Evolutionary conservation across 352 stramenopile genomes (phyloP), one percentile per base, ranked within the genome.

Genomic region (Pythium coloratum): DNA sequence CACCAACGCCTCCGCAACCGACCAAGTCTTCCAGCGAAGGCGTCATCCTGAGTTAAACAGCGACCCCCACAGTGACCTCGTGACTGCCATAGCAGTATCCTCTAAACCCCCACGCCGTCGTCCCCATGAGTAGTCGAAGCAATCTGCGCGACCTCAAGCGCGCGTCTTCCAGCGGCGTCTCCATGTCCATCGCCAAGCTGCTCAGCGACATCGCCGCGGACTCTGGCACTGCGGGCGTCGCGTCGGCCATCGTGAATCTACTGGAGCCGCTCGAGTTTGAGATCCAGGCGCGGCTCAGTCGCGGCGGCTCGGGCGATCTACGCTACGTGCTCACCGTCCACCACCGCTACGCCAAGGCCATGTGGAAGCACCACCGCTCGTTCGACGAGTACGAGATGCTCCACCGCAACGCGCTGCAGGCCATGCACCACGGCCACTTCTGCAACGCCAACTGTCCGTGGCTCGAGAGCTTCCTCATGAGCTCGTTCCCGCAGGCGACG

Each of bases 391-490:
- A 87, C 64, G 57, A 71, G 16, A 47, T 44, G 13, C 75, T 88
- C 30, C 76, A 86, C 40, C 69, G 70, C 13, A 58, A 58, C 1
- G 30, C 80, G 24, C 58, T 84, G 6, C 47, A 59, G 6, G 76
- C 66, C 33, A 74, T 91, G 55, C 71, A 86, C 26, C 80, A 86
- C 61, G 82, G 80, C 34, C 80, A 89, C 65, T 67, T 78, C 9
- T 91, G 80, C 51, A 65, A 76, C 32, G 80, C 72, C 32, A 61
- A 64, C 32, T 89, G 80, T 55, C 76, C 78, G 28, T 91, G 81
- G 69, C 65, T 89, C 34, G 71, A 89, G 24, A 77, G 75, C 38
- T 87, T 82, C 46, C 20, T 89, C 36, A 67, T 56, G 38, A 77
- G 67, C 49, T 74, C 72, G 61, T 88, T 81, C 40, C 75, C 69